phyloP scores from a whole-genome alignment of 352 stramenopile species.

The Phytophthora hybrid region DNA sequence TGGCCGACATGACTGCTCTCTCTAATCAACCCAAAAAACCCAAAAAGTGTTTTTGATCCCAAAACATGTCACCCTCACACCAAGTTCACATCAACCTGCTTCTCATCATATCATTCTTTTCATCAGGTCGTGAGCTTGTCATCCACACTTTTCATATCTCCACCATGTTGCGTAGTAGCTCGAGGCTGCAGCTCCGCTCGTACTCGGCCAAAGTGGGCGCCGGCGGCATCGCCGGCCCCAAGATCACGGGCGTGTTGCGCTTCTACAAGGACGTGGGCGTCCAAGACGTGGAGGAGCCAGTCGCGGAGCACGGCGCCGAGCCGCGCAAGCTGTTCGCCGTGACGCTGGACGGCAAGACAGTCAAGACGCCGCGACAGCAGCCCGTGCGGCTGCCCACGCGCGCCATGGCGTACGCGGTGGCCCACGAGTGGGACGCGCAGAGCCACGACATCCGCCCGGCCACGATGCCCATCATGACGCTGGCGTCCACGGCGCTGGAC shows the following conservation, averaged over 20 bases:
- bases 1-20: constrained; percentile 66
- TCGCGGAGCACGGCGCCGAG: constrained; percentile 24
- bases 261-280: constrained; percentile 89
- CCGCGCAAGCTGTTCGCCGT: constrained; percentile 58
- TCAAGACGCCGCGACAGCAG: constrained; percentile 79
- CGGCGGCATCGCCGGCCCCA: constrained; percentile 65
- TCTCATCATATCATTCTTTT: constrained; percentile 4
- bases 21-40: background rate
- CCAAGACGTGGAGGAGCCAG: constrained; percentile 52
- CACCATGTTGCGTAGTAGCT: constrained; percentile 45
- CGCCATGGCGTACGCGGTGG: constrained; percentile 74
- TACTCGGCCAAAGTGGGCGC: constrained; percentile 61
- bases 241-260: constrained; percentile 79
- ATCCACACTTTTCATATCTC: constrained; percentile 13
- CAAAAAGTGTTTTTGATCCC: constrained; percentile 2
- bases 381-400: constrained; percentile 71
- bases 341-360: constrained; percentile 84
- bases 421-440: constrained; percentile 89
- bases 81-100: constrained; percentile 10
- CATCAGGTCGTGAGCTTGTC: constrained; percentile 7
- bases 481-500: constrained; percentile 84
- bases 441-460: constrained; percentile 72
- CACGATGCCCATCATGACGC: constrained; percentile 91
- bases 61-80: constrained; percentile 6
- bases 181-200: constrained; percentile 32